Evolutionary conservation across 176 grass and related monocot genomes (phyloP).

Genomic region (Pharus latifolius): DNA sequence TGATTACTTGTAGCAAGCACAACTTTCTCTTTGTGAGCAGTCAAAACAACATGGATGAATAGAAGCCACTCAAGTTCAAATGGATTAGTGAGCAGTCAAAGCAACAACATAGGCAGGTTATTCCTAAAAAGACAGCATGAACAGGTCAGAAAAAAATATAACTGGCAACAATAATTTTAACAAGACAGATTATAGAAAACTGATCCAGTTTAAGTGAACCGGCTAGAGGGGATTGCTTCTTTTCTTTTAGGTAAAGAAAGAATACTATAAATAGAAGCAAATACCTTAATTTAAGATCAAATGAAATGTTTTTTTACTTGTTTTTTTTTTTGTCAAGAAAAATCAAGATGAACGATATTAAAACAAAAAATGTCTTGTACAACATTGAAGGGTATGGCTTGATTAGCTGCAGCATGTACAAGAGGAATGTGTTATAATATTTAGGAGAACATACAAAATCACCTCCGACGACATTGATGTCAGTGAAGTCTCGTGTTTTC

Average conservation of each 20-base stretch:
- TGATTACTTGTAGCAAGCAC: not conserved
- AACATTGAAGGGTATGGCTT: slow-evolving; percentile 2
- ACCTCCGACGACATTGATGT: slow-evolving; percentile 64
- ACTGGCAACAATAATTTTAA: too few relatives aligned
- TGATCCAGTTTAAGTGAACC: not conserved
- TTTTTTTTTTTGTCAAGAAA: too few relatives aligned
- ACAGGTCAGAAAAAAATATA: too few relatives aligned
- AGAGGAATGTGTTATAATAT: not conserved
- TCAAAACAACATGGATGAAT: not conserved
- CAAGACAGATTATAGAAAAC: too few relatives aligned
- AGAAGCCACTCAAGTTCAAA: not conserved
- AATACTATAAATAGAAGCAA: too few relatives aligned
- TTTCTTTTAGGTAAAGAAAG: too few relatives aligned
- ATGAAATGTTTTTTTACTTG: too few relatives aligned
- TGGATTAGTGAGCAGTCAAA: not conserved
- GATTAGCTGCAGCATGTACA: slow-evolving; percentile 2
- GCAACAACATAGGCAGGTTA: not conserved
- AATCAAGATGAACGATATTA: not conserved
- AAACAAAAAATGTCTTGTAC: not conserved
- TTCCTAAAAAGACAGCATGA: too few relatives aligned
- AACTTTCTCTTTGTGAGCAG: not conserved
- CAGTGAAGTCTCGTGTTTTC: slow-evolving; percentile 87
- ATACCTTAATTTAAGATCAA: too few relatives aligned
- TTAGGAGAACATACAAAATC: slow-evolving; percentile 57
- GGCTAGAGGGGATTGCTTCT: too few relatives aligned